These are phyloP conservation scores for Stephanodiscus minutulus DNA, from an alignment of 108 stramenopile genomes.

Conservation along the genomic window DNA sequence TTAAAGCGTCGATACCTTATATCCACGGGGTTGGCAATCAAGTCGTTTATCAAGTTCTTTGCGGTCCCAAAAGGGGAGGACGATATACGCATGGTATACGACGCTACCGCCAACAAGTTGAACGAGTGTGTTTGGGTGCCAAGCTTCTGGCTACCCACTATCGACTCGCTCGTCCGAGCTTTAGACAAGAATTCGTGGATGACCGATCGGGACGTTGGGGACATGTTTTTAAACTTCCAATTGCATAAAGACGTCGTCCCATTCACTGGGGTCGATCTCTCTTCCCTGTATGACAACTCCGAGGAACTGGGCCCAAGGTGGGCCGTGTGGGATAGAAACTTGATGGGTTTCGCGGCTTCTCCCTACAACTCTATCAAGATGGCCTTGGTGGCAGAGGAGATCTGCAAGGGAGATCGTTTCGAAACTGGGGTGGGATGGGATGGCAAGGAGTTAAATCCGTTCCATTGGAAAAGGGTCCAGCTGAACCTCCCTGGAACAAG, in stretches of 20 bases:
- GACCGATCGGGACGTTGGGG: background rate
- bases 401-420: conserved; percentile 26
- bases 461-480: conserved; percentile 35
- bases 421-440: background rate
- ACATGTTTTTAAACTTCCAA: background rate
- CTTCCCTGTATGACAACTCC: too few relatives aligned
- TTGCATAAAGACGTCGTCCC: conserved; percentile 19
- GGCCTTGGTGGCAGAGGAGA: conserved; percentile 34
- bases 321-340: conserved; percentile 34
- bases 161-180: conserved; percentile 5
- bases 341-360: conserved; percentile 51
- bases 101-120: conserved; percentile 45
- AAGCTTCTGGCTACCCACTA: conserved; percentile 49
- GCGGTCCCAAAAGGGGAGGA: conserved; percentile 37
- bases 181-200: background rate
- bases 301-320: conserved; percentile 1
- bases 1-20: conserved; percentile 25
- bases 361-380: conserved; percentile 33
- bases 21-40: background rate
- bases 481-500: conserved; percentile 49
- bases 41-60: conserved; percentile 41
- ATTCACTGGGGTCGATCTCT: conserved; percentile 38
- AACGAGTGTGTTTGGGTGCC: conserved; percentile 50
- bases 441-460: conserved; percentile 26
- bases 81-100: conserved; percentile 33